Evolutionary conservation across 2,329 filamentous ascomycete species (phyloP).

Genomic region (Fusarium nematophilum): DNA sequence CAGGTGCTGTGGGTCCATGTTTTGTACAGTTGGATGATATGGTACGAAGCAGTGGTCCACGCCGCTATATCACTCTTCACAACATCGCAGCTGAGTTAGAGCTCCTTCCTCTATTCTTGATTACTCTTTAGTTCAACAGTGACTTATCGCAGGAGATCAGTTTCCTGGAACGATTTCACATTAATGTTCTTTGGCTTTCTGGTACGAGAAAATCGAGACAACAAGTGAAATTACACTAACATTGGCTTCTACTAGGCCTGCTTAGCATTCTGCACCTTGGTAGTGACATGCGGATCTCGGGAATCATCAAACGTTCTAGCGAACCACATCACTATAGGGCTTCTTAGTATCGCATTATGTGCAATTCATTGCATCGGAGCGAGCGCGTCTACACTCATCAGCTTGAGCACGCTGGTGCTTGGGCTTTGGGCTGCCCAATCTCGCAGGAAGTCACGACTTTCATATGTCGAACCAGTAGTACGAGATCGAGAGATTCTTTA

Average conservation of each 20-base stretch:
- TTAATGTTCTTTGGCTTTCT: background rate
- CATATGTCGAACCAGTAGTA: background rate
- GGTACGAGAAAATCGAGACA: background rate
- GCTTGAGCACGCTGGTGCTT: no score
- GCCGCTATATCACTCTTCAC: background rate
- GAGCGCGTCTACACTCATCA: no score
- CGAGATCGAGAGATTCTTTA: background rate
- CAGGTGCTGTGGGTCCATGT: background rate
- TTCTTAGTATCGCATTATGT: no score
- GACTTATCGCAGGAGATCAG: background rate
- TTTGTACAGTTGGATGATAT: background rate
- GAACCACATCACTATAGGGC: no score
- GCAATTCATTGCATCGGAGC: no score
- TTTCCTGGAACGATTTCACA: background rate
- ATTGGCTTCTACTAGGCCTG: background rate
- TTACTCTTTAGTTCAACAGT: background rate
- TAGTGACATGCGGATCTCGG: no score
- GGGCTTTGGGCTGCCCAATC: no score
- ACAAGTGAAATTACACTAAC: background rate
- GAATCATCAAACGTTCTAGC: no score
- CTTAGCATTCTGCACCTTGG: background rate
- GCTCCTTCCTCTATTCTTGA: background rate
- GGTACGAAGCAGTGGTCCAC: background rate
- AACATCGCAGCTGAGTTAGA: background rate
- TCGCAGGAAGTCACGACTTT: background rate